These are phyloP conservation scores for Clitopilus passeckerianus DNA, from an alignment of 768 basidiomycete genomes.

Conservation along the genomic window DNA sequence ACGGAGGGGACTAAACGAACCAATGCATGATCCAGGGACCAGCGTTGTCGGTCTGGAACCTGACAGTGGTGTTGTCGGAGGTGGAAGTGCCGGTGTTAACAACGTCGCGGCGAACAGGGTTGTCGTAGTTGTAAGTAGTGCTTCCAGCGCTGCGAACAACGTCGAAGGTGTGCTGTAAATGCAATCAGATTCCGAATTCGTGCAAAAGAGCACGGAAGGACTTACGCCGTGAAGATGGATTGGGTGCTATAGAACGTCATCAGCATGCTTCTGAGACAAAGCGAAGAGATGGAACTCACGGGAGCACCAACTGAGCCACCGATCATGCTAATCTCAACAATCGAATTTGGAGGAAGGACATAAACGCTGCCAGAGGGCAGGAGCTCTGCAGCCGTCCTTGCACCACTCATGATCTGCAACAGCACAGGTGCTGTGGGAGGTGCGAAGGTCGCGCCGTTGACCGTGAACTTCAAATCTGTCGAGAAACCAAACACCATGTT, in stretches of 20 bases:
- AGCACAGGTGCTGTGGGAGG: conserved; percentile 36
- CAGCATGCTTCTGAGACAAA: background rate
- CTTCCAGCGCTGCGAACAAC: conserved; percentile 29
- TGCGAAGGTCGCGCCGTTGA: conserved; percentile 23
- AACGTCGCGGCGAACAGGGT: conserved; percentile 47
- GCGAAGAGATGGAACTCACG: conserved; percentile 4
- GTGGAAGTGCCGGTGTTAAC: conserved; percentile 31
- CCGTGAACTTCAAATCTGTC: conserved; percentile 14
- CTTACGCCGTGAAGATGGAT: conserved; percentile 35
- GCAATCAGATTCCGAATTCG: background rate
- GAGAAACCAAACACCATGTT: conserved; percentile 1
- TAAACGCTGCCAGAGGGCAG: conserved; percentile 25
- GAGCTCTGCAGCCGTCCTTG: conserved; percentile 23
- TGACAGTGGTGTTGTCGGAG: conserved; percentile 34
- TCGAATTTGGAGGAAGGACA: conserved; percentile 18
- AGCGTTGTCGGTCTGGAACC: conserved; percentile 52
- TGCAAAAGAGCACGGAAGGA: background rate
- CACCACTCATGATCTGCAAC: conserved; percentile 39
- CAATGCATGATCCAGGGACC: conserved; percentile 33
- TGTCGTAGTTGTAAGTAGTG: conserved; percentile 24
- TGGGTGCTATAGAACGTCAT: conserved; percentile 20
- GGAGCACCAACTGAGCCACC: conserved; percentile 16
- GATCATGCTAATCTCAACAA: conserved; percentile 33
- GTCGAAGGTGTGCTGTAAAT: conserved; percentile 25
- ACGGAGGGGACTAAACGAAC: conserved; percentile 17